Base-by-base conservation (phyloP, 441 rosid genomes). In the Metrosideros polymorpha region DNA sequence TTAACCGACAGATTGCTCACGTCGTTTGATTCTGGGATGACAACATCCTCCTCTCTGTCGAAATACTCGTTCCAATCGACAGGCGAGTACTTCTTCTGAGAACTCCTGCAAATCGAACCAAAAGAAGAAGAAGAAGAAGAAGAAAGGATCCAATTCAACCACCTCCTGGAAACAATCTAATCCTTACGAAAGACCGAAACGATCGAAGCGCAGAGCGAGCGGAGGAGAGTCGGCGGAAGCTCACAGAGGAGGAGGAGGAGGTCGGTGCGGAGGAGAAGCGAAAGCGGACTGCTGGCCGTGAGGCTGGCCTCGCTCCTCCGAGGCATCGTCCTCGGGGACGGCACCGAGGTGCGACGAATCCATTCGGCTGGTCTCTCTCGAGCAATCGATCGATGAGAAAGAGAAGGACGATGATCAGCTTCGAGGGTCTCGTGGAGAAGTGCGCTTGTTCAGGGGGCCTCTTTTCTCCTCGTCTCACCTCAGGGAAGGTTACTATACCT, bases 41-140 rank as follows among this genome's bases (percentile, higher is more conserved):
- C 87, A 87, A 98, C 82, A 91, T 98, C 98, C 86, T 93, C 94
- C 93, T 96, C 98, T 86, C 88, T 89, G 56, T 96, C 98, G 87
- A 95, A 98, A 87, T 92, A 95, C 45, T 83, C 89, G 27, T 49
- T 82, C 99, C 98, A 95, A 52, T 95, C 97, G 52, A 94, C 75
- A 54, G 99, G 95, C 83, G 95, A 87, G 90, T 93, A 93, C 85
- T 94, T 94, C 19, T 92, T 90, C 35, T 86, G 89, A 27, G 94
- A 93, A 83, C 86, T 90, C 92, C 99, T 97, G 86, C 77, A 87
- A 84, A 5, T 85, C 87, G 9, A 24, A 35, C 35, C 45, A 43
- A 27, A 54, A 30, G n/a, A n/a, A n/a, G n/a, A n/a, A n/a, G n/a
- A n/a, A n/a, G n/a, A n/a, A n/a, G n/a, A n/a, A 8, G 32, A 17